These are phyloP conservation scores for Colletotrichum aenigma DNA, from an alignment of 2,329 filamentous ascomycete species.

Conservation along the genomic window DNA sequence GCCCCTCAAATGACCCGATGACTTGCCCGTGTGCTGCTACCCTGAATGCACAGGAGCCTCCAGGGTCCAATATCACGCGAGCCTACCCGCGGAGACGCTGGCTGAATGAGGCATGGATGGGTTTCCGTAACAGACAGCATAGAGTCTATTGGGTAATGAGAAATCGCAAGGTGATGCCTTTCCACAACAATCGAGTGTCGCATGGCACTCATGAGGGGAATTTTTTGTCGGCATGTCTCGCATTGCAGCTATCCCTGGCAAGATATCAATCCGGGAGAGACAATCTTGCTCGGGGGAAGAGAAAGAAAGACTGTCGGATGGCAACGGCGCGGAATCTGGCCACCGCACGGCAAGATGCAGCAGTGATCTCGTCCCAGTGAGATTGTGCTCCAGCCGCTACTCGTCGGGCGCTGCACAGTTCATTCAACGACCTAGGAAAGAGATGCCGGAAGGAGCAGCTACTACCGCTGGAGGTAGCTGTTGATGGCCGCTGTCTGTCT, in stretches of 20 bases:
- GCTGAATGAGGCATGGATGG: not conserved
- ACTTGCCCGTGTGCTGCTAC: not conserved
- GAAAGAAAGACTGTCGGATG: not conserved
- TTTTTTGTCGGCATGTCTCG: not conserved
- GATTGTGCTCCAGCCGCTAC: not conserved
- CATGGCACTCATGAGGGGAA: not conserved
- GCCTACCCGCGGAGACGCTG: not conserved
- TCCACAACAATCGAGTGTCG: not conserved
- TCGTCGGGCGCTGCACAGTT: not conserved
- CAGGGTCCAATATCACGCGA: conserved; percentile 9
- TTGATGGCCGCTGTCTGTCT: not conserved
- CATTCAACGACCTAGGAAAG: not conserved
- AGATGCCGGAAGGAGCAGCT: not conserved
- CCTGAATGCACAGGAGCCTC: not conserved
- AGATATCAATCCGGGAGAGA: not conserved
- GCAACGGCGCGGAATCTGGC: not conserved
- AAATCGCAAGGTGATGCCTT: not conserved
- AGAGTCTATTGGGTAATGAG: not conserved
- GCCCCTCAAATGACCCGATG: not conserved
- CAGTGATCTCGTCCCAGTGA: not conserved
- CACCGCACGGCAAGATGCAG: not conserved
- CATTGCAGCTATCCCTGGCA: not conserved
- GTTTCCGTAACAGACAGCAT: not conserved
- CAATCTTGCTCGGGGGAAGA: not conserved
- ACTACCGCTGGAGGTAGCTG: not conserved